phyloP scores from a whole-genome alignment of 768 basidiomycete species.

The Auriscalpium vulgare region DNA sequence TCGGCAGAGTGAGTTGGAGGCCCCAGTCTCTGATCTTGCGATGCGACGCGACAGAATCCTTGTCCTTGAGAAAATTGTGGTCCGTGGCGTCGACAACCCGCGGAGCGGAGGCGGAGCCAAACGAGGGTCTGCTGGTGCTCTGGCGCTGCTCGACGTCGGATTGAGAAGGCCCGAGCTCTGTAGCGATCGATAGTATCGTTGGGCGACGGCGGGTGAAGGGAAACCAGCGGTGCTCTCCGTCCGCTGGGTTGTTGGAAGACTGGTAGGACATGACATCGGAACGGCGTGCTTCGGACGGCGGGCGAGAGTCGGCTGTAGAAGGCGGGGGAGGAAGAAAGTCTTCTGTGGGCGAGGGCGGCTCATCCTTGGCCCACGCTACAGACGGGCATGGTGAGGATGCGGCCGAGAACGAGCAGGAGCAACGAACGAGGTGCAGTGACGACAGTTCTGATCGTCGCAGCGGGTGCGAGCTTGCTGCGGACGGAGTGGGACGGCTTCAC shows the following conservation, averaged over 20 bases:
- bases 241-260: slow-evolving; percentile 30
- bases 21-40: slow-evolving; percentile 11
- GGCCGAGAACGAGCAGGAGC: background rate
- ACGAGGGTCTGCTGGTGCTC: background rate
- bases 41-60: slow-evolving; percentile 14
- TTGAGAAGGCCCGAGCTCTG: background rate
- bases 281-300: slow-evolving; percentile 32
- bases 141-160: slow-evolving; percentile 2
- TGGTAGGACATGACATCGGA: slow-evolving; percentile 48
- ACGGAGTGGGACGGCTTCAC: slow-evolving; percentile 19
- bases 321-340: slow-evolving; percentile 29
- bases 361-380: slow-evolving; percentile 78
- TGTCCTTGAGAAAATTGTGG: slow-evolving; percentile 13
- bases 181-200: background rate
- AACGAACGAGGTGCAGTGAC: slow-evolving; percentile 65
- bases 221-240: slow-evolving; percentile 51
- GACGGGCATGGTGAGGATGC: background rate
- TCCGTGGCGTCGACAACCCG: background rate
- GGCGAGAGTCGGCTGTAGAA: slow-evolving; percentile 22
- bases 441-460: slow-evolving; percentile 45
- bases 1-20: slow-evolving; percentile 26
- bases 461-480: slow-evolving; percentile 10
- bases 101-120: background rate
- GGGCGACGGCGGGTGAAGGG: slow-evolving; percentile 55
- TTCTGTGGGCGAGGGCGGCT: slow-evolving; percentile 66